Percentiles rank a stretch among this genome's conserved stretches.
Conservation (phyloP, 495 filamentous ascomycete species). For the Cairneyella variabilis region DNA sequence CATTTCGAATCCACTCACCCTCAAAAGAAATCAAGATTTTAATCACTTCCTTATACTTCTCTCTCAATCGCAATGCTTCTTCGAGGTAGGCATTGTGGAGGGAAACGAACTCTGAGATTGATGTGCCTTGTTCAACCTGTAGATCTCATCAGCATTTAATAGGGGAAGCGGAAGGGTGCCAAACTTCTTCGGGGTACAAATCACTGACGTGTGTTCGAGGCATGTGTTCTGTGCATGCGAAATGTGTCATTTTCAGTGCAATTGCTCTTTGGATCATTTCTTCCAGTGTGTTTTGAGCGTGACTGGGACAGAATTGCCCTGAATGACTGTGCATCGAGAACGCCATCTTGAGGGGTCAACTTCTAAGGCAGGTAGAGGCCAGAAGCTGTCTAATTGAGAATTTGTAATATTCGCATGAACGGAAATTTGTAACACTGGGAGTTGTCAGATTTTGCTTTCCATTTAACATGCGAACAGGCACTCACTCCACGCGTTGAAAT, state of each 20-base stretch:
- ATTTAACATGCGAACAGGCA: too few relatives aligned
- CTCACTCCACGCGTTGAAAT: too few relatives aligned
- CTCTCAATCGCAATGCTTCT: constrained; percentile 67
- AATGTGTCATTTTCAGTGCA: neutral
- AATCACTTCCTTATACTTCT: constrained; percentile 64
- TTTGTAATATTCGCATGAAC: too few relatives aligned
- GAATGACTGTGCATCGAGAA: neutral
- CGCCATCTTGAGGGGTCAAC: neutral
- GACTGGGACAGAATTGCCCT: neutral
- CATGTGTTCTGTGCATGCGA: constrained; percentile 62
- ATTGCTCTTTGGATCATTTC: neutral
- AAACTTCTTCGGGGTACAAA: constrained; percentile 87
- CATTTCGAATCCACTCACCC: constrained; percentile 76
- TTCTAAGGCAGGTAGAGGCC: too few relatives aligned
- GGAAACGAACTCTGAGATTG: constrained; percentile 36
- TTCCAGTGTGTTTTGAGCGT: neutral
- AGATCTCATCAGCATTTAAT: constrained; percentile 2
- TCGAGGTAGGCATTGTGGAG: constrained; percentile 66
- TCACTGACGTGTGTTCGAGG: constrained; percentile 69
- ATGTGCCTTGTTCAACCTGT: constrained; percentile 26
- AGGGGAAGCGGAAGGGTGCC: neutral
- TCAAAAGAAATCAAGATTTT: constrained; percentile 85
- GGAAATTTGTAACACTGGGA: too few relatives aligned
- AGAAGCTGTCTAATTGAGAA: too few relatives aligned
- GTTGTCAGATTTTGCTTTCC: too few relatives aligned